Conservation (phyloP, 169 alveolate genomes). For the Cryptosporidium baileyi region DNA sequence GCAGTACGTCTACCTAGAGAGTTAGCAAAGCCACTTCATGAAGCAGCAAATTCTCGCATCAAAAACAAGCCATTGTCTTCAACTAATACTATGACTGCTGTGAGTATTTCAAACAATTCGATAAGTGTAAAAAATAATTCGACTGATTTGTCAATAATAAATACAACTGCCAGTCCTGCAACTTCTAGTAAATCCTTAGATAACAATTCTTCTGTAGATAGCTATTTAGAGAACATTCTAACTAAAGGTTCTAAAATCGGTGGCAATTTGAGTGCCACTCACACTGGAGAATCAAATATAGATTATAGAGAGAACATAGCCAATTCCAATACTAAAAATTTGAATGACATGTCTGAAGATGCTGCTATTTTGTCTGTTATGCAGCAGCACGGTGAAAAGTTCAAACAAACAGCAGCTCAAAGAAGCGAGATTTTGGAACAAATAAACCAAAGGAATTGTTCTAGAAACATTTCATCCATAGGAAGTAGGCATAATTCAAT, state of each 20-base stretch:
- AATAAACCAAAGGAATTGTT: slow-evolving; percentile 4
- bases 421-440: slow-evolving; percentile 63
- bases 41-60: slow-evolving; percentile 51
- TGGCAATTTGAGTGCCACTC: neutral
- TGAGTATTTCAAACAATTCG: neutral
- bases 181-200: too few species aligned
- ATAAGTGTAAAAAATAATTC: neutral
- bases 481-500: neutral
- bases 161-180: neutral
- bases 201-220: neutral
- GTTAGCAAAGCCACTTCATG: slow-evolving; percentile 33
- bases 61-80: neutral
- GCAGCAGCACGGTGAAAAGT: slow-evolving; percentile 68
- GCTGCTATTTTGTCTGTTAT: slow-evolving; percentile 58
- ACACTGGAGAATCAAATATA: neutral
- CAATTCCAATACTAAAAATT: neutral
- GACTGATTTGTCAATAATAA: neutral
- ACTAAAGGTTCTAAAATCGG: neutral
- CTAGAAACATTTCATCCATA: neutral
- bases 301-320: neutral
- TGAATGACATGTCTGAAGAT: slow-evolving; percentile 20
- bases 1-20: slow-evolving; percentile 55
- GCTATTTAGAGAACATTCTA: too few species aligned
- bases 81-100: neutral
- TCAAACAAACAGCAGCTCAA: slow-evolving; percentile 65